Percentiles rank a stretch among this genome's conserved stretches.
Conservation (phyloP, 306 rosid species). For the Begonia fuchsioides region DNA sequence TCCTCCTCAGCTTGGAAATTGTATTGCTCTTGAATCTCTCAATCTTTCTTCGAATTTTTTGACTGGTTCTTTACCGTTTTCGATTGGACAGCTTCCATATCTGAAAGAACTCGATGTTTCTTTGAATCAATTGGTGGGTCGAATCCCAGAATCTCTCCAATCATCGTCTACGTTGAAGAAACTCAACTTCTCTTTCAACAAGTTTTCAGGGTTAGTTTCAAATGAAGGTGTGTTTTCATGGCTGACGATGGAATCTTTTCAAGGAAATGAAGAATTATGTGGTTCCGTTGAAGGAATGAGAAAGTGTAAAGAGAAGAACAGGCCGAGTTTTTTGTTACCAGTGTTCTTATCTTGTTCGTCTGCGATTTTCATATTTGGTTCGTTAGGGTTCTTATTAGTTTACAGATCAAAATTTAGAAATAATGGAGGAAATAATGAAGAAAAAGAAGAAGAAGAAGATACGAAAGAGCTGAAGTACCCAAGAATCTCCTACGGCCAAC, state of each 20-base stretch:
- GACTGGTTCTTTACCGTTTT: conserved; percentile 49
- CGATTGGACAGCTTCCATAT: conserved; percentile 61
- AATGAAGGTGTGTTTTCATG: conserved; percentile 49
- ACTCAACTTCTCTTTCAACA: conserved; percentile 74
- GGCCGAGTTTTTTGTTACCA: conserved; percentile 24
- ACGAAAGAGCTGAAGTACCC: conserved; percentile 43
- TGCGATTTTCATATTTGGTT: conserved; percentile 36
- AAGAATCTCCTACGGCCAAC: conserved; percentile 60
- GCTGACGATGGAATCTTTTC: conserved; percentile 45
- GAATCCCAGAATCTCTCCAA: conserved; percentile 45
- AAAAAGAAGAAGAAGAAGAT: conserved; percentile 40
- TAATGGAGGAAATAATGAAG: conserved; percentile 25
- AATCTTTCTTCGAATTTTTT: conserved; percentile 58
- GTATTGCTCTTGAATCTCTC: conserved; percentile 68
- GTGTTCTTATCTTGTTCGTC: conserved; percentile 29
- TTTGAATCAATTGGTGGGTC: conserved; percentile 45
- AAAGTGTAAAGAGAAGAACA: conserved; percentile 32
- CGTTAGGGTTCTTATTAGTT: conserved; percentile 21
- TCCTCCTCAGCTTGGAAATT: conserved; percentile 70
- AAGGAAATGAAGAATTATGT: conserved; percentile 48
- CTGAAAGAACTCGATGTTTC: conserved; percentile 55
- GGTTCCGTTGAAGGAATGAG: conserved; percentile 55
- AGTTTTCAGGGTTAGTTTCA: conserved; percentile 49
- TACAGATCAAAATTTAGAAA: conserved; percentile 21
- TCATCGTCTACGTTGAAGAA: conserved; percentile 45